phyloP scores from a whole-genome alignment of 805 yeast species.

The Candida andamanensis region DNA sequence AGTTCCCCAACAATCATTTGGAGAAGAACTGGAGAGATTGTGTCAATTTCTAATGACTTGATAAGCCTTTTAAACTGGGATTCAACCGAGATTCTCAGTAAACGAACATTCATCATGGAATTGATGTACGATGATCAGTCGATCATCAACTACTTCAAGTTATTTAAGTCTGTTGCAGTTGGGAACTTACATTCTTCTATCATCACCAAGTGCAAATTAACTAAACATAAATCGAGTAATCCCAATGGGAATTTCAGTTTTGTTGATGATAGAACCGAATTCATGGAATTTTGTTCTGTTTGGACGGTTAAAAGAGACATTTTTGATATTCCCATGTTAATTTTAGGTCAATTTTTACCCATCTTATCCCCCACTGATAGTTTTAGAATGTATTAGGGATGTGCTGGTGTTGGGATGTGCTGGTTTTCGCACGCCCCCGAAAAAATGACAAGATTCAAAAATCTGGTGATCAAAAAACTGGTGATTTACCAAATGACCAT shows the following conservation, averaged over 20 bases:
- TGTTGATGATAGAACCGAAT: slow-evolving; percentile 13
- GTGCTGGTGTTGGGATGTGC: not conserved
- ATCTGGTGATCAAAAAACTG: slow-evolving; percentile 7
- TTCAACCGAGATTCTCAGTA: slow-evolving; percentile 50
- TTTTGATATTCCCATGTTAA: slow-evolving; percentile 79
- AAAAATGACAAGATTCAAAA: slow-evolving; percentile 1
- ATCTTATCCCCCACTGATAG: slow-evolving; percentile 34
- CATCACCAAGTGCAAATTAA: slow-evolving; percentile 46
- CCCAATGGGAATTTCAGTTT: slow-evolving; percentile 14
- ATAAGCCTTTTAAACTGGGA: slow-evolving; percentile 64
- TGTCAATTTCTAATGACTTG: slow-evolving; percentile 71
- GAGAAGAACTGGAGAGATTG: slow-evolving; percentile 84
- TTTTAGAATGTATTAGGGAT: slow-evolving; percentile 24
- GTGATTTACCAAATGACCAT: not conserved
- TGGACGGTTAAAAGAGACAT: slow-evolving; percentile 84
- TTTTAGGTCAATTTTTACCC: slow-evolving; percentile 78
- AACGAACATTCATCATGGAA: slow-evolving; percentile 67
- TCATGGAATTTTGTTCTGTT: slow-evolving; percentile 65
- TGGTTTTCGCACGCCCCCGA: not conserved
- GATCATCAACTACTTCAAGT: slow-evolving; percentile 64
- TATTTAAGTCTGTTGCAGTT: slow-evolving; percentile 69
- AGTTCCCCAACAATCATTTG: slow-evolving; percentile 80
- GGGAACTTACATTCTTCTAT: slow-evolving; percentile 54
- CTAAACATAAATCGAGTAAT: slow-evolving; percentile 15
- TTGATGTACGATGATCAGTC: slow-evolving; percentile 72